phyloP scores from a whole-genome alignment of 2,329 filamentous ascomycete species.

The Tympanopsis confertula region DNA sequence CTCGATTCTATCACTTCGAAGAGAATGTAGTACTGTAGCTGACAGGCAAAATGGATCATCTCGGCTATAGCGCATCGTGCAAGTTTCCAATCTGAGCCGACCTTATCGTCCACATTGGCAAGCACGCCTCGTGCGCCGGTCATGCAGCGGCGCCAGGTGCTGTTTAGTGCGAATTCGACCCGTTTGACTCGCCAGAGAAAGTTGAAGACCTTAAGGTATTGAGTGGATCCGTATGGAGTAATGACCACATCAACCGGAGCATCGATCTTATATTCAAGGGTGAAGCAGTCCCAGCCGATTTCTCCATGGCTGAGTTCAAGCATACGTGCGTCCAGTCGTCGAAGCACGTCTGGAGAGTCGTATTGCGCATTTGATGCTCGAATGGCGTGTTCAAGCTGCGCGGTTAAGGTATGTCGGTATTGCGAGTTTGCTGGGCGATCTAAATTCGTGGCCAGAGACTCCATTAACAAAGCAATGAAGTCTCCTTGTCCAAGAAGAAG shows the following conservation, averaged over 20 bases:
- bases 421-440: conserved; percentile 93
- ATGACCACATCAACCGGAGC: conserved; percentile 94
- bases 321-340: conserved; percentile 93
- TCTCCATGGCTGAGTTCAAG: conserved; percentile 90
- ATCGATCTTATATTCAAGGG: conserved; percentile 95
- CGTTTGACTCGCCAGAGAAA: conserved; percentile 97
- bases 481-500: conserved; percentile 90
- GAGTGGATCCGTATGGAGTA: conserved; percentile 85
- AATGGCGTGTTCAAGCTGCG: conserved; percentile 95
- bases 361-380: conserved; percentile 94
- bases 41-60: conserved; percentile 96
- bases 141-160: conserved; percentile 91
- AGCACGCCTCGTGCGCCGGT: conserved; percentile 88
- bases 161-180: conserved; percentile 84
- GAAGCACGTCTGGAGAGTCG: conserved; percentile 81
- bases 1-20: conserved; percentile 97
- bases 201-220: conserved; percentile 98
- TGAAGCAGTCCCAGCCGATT: conserved; percentile 98
- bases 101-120: conserved; percentile 55
- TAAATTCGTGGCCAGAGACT: conserved; percentile 82
- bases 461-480: conserved; percentile 94
- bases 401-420: conserved; percentile 90
- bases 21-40: conserved; percentile 95
- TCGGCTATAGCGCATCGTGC: conserved; percentile 83
- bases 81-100: conserved; percentile 75